A percentile compares a stretch with the other conserved stretches of the same genome.
Conservation (phyloP, 2,329 filamentous ascomycete genomes). For the Alternaria ethzedia region DNA sequence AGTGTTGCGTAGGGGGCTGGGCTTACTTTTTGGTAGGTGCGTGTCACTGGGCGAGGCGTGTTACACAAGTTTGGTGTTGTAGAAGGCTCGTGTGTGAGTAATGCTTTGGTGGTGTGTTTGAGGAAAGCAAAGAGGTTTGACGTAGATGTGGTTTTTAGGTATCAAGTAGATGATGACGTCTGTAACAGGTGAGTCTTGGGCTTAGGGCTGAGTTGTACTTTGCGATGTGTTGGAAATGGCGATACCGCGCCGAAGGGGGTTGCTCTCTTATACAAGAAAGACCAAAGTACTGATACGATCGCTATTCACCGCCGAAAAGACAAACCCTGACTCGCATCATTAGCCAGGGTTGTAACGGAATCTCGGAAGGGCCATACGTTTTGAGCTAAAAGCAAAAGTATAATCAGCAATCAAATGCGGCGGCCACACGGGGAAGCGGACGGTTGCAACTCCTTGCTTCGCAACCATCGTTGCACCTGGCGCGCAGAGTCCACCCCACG, state of each 20-base stretch:
- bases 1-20: slow-evolving; percentile 38
- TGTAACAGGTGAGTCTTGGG: not conserved
- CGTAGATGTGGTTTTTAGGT: slow-evolving; percentile 8
- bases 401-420: slow-evolving; percentile 26
- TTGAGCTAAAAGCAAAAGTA: slow-evolving; percentile 39
- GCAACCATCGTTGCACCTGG: slow-evolving; percentile 35
- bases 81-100: slow-evolving; percentile 23
- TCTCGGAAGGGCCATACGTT: slow-evolving; percentile 20
- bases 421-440: slow-evolving; percentile 37
- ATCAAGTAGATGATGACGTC: not conserved
- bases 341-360: slow-evolving; percentile 16
- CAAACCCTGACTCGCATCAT: slow-evolving; percentile 37
- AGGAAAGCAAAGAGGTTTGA: slow-evolving; percentile 10
- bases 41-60: slow-evolving; percentile 18
- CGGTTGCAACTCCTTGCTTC: slow-evolving; percentile 40
- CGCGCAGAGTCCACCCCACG: slow-evolving; percentile 41
- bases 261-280: slow-evolving; percentile 32
- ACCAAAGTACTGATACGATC: slow-evolving; percentile 10
- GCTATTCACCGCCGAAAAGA: slow-evolving; percentile 28
- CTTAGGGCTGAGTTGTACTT: slow-evolving; percentile 8
- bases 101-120: not conserved
- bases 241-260: slow-evolving; percentile 22
- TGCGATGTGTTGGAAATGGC: slow-evolving; percentile 12
- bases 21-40: slow-evolving; percentile 31
- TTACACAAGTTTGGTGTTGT: slow-evolving; percentile 15